Evolutionary conservation across 2,329 filamentous ascomycete genomes (phyloP).

Genomic region (Ophiostoma piceae): DNA sequence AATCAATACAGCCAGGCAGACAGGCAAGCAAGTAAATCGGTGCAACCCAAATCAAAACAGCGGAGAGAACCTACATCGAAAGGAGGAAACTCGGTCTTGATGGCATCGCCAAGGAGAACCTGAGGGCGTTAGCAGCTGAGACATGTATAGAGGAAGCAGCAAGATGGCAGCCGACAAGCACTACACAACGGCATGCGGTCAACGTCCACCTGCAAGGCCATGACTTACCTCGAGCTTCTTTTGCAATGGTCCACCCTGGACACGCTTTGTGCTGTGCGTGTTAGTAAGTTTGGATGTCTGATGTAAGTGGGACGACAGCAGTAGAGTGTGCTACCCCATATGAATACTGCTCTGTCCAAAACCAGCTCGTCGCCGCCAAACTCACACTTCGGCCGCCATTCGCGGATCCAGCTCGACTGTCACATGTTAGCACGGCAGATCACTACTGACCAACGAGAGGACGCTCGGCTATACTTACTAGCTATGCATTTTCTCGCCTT

Average conservation of each 20-base stretch:
- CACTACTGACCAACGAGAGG: neutral
- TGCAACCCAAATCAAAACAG: too few species aligned
- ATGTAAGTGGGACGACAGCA: neutral
- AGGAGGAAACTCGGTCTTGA: constrained; percentile 68
- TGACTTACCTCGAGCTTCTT: constrained; percentile 70
- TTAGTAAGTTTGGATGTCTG: neutral
- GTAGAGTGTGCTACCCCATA: neutral
- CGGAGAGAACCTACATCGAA: constrained; percentile 42
- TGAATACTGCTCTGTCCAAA: neutral
- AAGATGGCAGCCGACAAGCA: neutral
- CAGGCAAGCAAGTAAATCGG: neutral
- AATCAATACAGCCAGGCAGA: neutral
- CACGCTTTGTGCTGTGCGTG: constrained; percentile 60
- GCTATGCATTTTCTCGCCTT: constrained; percentile 75
- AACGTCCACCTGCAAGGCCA: neutral
- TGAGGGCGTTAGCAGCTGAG: constrained; percentile 10
- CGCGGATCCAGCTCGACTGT: constrained; percentile 84
- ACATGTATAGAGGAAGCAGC: neutral
- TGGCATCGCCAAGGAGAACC: constrained; percentile 75
- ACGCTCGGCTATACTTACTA: constrained; percentile 22
- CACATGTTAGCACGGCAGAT: neutral
- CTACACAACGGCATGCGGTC: neutral
- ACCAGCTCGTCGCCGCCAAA: neutral
- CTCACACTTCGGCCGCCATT: constrained; percentile 89
- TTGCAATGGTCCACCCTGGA: constrained; percentile 80